These are phyloP conservation scores for Leishmania turanica DNA, from an alignment of 208 protist species.

Conservation along the genomic window DNA sequence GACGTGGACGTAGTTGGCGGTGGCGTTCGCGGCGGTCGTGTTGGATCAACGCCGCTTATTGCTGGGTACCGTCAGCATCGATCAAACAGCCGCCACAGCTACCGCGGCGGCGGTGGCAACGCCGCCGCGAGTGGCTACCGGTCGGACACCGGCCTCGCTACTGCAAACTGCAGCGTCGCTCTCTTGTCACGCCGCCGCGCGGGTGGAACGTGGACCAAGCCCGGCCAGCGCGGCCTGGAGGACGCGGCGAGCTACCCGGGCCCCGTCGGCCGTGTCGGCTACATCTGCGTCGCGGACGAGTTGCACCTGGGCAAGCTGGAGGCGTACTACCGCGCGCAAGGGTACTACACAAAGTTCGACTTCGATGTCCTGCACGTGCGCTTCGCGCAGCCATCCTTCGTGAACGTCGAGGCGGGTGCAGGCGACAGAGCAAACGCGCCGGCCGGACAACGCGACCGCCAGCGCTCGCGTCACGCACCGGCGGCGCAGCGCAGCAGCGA, in stretches of 20 bases:
- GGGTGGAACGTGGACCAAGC: constrained; percentile 31
- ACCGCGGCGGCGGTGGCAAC: neutral
- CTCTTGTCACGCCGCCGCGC: constrained; percentile 14
- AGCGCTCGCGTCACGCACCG: constrained; percentile 3
- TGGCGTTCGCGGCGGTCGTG: neutral
- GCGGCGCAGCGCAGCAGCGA: neutral
- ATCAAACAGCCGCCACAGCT: constrained; percentile 29
- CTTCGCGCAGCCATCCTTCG: constrained; percentile 44
- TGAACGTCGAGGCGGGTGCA: constrained; percentile 9
- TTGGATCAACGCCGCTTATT: neutral
- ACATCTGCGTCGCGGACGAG: constrained; percentile 80
- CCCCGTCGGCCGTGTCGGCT: constrained; percentile 58
- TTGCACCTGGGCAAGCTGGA: constrained; percentile 68
- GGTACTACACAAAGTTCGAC: constrained; percentile 83
- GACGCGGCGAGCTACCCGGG: constrained; percentile 23
- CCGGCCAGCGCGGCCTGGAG: constrained; percentile 24
- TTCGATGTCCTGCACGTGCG: constrained; percentile 79
- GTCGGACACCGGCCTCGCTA: constrained; percentile 16
- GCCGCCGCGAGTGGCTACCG: constrained; percentile 16
- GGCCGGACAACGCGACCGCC: constrained; percentile 6
- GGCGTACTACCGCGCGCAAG: constrained; percentile 54
- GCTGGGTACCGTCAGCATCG: constrained; percentile 17
- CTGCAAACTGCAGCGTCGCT: constrained; percentile 1
- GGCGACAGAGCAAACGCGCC: neutral
- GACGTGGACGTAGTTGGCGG: constrained; percentile 15